phyloP scores from a whole-genome alignment of 345 rosid species.

The Populus deltoides region DNA sequence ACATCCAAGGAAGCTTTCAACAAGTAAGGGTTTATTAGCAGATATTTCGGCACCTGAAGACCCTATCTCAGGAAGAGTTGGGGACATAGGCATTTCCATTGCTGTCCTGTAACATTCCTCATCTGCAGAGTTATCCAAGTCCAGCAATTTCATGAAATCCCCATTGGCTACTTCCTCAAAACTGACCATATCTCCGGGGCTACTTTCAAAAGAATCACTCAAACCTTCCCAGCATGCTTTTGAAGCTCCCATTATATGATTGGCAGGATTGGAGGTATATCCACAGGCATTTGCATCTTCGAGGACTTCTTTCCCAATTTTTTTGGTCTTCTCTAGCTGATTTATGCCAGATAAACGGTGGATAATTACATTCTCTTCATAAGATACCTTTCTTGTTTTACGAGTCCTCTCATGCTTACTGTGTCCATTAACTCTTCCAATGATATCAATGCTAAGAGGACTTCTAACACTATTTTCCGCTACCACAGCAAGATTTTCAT shows the following conservation, averaged over 20 bases:
- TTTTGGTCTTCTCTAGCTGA: constrained; percentile 19
- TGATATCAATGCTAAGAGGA: constrained; percentile 25
- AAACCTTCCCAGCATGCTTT: constrained; percentile 19
- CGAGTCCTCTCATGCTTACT: constrained; percentile 26
- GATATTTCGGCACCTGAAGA: constrained; percentile 28
- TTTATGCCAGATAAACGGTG: constrained; percentile 16
- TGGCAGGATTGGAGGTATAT: constrained; percentile 16
- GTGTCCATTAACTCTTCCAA: constrained; percentile 27
- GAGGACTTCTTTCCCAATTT: constrained; percentile 1
- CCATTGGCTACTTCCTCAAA: constrained; percentile 35
- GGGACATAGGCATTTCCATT: constrained; percentile 66
- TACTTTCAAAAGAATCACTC: constrained; percentile 26
- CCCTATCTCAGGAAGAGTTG: constrained; percentile 62
- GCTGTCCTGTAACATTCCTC: constrained; percentile 67
- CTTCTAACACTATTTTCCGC: constrained; percentile 49
- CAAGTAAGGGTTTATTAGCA: constrained; percentile 13
- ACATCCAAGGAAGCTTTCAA: constrained; percentile 11
- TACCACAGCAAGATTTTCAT: constrained; percentile 41
- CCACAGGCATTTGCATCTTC: constrained; percentile 11
- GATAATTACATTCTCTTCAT: constrained; percentile 29
- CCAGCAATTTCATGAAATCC: constrained; percentile 75
- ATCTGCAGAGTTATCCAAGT: constrained; percentile 60
- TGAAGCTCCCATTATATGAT: constrained; percentile 12
- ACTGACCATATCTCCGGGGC: constrained; percentile 21
- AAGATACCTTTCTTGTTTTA: constrained; percentile 46